These are phyloP conservation scores for Bacidia rubella DNA, from an alignment of 495 filamentous ascomycete species.

Conservation along the genomic window DNA sequence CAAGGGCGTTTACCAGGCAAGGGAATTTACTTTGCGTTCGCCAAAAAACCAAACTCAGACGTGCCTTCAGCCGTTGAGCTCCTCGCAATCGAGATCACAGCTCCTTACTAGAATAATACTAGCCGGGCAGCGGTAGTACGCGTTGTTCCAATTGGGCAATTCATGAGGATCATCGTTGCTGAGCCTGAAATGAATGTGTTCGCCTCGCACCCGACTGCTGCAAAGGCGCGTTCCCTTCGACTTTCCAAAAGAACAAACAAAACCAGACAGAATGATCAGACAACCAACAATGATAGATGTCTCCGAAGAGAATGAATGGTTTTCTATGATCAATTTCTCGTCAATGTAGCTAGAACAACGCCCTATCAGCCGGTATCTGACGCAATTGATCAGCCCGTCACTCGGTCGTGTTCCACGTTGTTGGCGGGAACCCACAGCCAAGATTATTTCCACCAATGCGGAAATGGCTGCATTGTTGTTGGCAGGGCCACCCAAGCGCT, in stretches of 20 bases:
- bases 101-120: not conserved
- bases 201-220: no score
- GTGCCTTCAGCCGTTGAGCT: not conserved
- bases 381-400: not conserved
- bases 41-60: no score
- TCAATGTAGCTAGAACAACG: no score
- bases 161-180: not conserved
- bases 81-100: not conserved
- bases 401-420: constrained; percentile 2
- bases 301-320: no score
- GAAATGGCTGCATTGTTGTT: constrained; percentile 9
- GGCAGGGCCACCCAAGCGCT: constrained; percentile 11
- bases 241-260: no score
- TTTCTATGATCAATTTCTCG: no score
- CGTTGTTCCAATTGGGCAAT: not conserved
- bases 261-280: no score
- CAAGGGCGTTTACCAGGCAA: no score
- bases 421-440: not conserved
- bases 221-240: no score
- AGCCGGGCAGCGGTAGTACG: not conserved
- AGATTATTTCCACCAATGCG: not conserved
- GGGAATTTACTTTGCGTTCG: no score
- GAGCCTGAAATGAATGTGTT: no score
- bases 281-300: no score
- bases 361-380: constrained; percentile 4